Conservation (phyloP, 164 flowering plant genomes). For the Chimonanthus salicifolius region DNA sequence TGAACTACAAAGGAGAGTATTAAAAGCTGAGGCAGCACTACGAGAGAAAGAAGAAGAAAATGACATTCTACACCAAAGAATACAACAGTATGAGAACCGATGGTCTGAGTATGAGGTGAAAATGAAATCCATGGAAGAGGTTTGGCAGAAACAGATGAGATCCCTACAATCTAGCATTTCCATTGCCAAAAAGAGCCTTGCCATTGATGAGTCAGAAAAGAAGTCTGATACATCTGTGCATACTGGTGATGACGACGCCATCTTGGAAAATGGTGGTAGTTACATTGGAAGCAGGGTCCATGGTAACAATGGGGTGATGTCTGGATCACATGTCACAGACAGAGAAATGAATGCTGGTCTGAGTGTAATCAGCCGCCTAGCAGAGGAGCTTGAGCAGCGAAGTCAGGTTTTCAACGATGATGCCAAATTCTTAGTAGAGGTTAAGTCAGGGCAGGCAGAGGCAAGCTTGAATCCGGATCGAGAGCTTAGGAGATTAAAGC, state of each 20-base stretch:
- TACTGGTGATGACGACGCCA: slow-evolving; percentile 42
- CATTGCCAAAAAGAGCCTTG: slow-evolving; percentile 84
- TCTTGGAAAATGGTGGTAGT: slow-evolving; percentile 48
- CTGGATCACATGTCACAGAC: slow-evolving; percentile 19
- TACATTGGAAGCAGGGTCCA: slow-evolving; percentile 19
- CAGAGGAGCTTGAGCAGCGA: slow-evolving; percentile 89
- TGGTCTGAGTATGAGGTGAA: slow-evolving; percentile 94
- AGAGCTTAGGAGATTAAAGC: slow-evolving; percentile 77
- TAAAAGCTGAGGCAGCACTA: slow-evolving; percentile 83
- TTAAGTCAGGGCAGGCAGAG: slow-evolving; percentile 85
- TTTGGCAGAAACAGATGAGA: slow-evolving; percentile 98
- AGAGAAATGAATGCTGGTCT: slow-evolving; percentile 65
- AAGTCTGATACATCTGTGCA: slow-evolving; percentile 73
- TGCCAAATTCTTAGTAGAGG: slow-evolving; percentile 94
- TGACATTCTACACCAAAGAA: slow-evolving; percentile 81
- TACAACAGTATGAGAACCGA: slow-evolving; percentile 85
- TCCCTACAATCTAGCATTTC: slow-evolving; percentile 93
- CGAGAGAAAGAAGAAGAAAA: slow-evolving; percentile 93
- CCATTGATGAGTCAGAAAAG: slow-evolving; percentile 62
- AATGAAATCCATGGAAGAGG: slow-evolving; percentile 98
- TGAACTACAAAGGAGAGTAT: slow-evolving; percentile 83
- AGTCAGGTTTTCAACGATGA: slow-evolving; percentile 91
- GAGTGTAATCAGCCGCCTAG: slow-evolving; percentile 74
- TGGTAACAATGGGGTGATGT: slow-evolving; percentile 57
- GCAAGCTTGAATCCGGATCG: slow-evolving; percentile 79